Conservation (phyloP, 2,329 filamentous ascomycete genomes). For the Ustulina deusta region DNA sequence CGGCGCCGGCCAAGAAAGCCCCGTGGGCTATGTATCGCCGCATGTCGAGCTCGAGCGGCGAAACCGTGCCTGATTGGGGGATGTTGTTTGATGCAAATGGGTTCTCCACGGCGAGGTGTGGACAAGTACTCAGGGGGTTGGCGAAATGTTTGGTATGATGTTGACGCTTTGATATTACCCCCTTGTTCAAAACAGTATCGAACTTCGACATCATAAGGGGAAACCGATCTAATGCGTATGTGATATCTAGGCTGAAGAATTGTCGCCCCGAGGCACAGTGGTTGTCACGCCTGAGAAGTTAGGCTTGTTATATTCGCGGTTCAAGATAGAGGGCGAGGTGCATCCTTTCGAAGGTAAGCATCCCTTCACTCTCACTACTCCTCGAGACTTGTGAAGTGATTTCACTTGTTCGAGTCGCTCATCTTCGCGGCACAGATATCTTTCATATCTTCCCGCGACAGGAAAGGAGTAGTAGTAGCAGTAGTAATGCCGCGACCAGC, state of each 20-base stretch:
- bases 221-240: constrained; percentile 8
- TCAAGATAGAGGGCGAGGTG: constrained; percentile 71
- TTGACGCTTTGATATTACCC: neutral
- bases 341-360: constrained; percentile 75
- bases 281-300: constrained; percentile 83
- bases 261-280: constrained; percentile 73
- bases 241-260: constrained; percentile 71
- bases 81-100: constrained; percentile 76
- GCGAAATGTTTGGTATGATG: constrained; percentile 76
- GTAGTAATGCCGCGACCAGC: constrained; percentile 35
- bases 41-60: constrained; percentile 32
- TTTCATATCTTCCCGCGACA: constrained; percentile 57
- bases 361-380: constrained; percentile 6
- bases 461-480: constrained; percentile 41
- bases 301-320: constrained; percentile 76
- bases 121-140: constrained; percentile 78
- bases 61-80: constrained; percentile 69
- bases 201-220: neutral
- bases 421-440: constrained; percentile 49
- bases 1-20: constrained; percentile 24
- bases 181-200: neutral
- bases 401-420: constrained; percentile 11
- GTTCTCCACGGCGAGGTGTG: constrained; percentile 74
- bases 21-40: constrained; percentile 36
- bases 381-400: neutral